phyloP scores from a whole-genome alignment of 1,139 yeast species.

The Candida sojae region DNA sequence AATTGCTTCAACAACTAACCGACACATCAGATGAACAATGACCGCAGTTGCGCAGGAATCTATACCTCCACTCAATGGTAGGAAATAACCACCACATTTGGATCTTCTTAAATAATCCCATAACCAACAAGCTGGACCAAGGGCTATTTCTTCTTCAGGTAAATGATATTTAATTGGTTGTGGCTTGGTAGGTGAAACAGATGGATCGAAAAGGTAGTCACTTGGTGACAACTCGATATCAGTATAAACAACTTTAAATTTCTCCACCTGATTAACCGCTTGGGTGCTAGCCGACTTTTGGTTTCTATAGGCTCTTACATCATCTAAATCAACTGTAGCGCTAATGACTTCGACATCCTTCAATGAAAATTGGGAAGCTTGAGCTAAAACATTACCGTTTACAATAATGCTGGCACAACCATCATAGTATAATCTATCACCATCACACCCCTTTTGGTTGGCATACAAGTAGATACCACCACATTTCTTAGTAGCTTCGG shows the following conservation, averaged over 20 bases:
- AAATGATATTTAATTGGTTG: conserved; percentile 60
- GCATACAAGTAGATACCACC: conserved; percentile 95
- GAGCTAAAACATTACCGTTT: conserved; percentile 89
- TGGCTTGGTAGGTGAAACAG: conserved; percentile 59
- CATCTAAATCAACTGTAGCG: conserved; percentile 92
- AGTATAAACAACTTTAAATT: conserved; percentile 64
- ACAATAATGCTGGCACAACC: conserved; percentile 95
- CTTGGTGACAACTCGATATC: conserved; percentile 64
- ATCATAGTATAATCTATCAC: conserved; percentile 93
- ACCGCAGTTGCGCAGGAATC: conserved; percentile 98
- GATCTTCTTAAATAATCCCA: conserved; percentile 97
- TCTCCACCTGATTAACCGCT: conserved; percentile 50
- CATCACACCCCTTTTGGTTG: conserved; percentile 97
- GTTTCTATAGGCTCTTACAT: conserved; percentile 80
- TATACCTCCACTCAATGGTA: conserved; percentile 95
- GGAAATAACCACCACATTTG: conserved; percentile 84
- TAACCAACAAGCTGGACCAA: conserved; percentile 99
- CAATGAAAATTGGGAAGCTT: conserved; percentile 86
- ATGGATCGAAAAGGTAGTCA: conserved; percentile 58
- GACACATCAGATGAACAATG: conserved; percentile 92
- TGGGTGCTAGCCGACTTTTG: conserved; percentile 81
- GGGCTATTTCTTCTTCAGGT: conserved; percentile 95
- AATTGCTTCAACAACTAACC: conserved; percentile 71
- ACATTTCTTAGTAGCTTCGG: conserved; percentile 91
- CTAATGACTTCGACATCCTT: conserved; percentile 90